Conservation (phyloP, 163 green algal species). For the Trebouxia gelatinosa region DNA sequence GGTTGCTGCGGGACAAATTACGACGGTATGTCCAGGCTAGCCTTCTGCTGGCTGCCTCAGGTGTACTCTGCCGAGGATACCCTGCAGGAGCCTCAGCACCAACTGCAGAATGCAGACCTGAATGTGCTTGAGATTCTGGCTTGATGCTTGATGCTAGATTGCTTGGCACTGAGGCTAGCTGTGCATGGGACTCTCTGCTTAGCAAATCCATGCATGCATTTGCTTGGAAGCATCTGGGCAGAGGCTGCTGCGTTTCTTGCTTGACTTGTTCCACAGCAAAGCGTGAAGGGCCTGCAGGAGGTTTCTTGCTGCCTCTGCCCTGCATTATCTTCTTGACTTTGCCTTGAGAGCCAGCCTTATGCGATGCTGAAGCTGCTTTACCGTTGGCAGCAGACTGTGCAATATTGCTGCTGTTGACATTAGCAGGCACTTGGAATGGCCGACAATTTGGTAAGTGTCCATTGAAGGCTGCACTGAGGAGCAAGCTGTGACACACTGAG, state of each 20-base stretch:
- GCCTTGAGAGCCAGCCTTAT: not conserved
- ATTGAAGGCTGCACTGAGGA: not conserved
- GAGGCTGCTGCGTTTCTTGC: too few relatives aligned
- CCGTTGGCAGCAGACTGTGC: not conserved
- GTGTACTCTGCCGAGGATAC: too few relatives aligned
- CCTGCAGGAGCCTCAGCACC: too few relatives aligned
- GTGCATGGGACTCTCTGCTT: too few relatives aligned
- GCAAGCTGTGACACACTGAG: conserved; percentile 13
- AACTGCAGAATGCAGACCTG: too few relatives aligned
- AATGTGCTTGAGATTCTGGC: too few relatives aligned
- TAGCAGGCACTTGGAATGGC: not conserved
- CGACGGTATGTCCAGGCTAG: conserved; percentile 7
- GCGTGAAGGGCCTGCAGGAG: conserved; percentile 17
- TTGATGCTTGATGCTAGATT: too few relatives aligned
- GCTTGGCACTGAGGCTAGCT: too few relatives aligned
- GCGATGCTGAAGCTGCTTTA: too few relatives aligned
- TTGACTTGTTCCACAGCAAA: conserved; percentile 17
- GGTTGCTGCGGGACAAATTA: conserved; percentile 17
- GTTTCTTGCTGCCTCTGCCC: conserved; percentile 12
- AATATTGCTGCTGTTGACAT: not conserved
- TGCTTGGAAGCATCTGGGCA: too few relatives aligned
- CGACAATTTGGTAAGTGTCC: conserved; percentile 4
- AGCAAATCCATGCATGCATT: too few relatives aligned
- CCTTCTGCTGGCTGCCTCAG: too few relatives aligned
- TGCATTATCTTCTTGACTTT: not conserved